Evolutionary conservation across 768 basidiomycete genomes (phyloP).

Genomic region (Pulveroboletus sp.): DNA sequence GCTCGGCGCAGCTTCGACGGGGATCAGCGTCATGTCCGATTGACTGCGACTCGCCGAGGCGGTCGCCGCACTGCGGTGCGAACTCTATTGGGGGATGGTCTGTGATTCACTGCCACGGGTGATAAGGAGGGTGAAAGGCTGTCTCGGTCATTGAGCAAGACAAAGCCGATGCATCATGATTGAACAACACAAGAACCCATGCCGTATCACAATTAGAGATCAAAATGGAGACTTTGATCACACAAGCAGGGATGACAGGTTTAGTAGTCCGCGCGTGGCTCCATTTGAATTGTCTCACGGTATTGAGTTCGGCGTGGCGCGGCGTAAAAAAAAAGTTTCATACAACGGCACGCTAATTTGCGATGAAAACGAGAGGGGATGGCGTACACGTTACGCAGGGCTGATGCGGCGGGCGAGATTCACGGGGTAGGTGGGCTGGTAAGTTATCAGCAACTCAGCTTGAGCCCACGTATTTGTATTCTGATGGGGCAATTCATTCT

Average conservation of each 20-base stretch:
- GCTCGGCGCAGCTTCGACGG: conserved; percentile 24
- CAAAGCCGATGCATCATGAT: conserved; percentile 3
- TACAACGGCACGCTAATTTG: not conserved
- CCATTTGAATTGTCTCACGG: not conserved
- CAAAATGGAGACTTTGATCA: conserved; percentile 10
- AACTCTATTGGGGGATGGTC: conserved; percentile 13
- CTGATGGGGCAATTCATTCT: conserved; percentile 25
- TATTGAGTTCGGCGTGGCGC: conserved; percentile 6
- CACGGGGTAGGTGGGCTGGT: conserved; percentile 21
- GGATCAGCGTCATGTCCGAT: conserved; percentile 5
- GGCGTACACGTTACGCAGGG: conserved; percentile 13
- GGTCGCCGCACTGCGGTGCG: not conserved
- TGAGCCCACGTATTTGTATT: conserved; percentile 23
- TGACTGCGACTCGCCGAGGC: conserved; percentile 3
- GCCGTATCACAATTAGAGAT: conserved; percentile 4
- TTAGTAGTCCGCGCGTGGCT: conserved; percentile 15
- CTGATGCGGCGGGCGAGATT: conserved; percentile 24
- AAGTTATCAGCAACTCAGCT: conserved; percentile 1
- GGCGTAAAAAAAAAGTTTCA: conserved; percentile 18
- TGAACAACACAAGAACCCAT: conserved; percentile 12
- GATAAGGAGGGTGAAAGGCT: not conserved
- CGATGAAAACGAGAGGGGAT: conserved; percentile 10
- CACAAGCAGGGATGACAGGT: not conserved
- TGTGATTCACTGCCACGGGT: conserved; percentile 2
- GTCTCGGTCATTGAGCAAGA: conserved; percentile 14